Base-by-base conservation (phyloP, 164 flowering plant species). In the Vitis vinifera region DNA sequence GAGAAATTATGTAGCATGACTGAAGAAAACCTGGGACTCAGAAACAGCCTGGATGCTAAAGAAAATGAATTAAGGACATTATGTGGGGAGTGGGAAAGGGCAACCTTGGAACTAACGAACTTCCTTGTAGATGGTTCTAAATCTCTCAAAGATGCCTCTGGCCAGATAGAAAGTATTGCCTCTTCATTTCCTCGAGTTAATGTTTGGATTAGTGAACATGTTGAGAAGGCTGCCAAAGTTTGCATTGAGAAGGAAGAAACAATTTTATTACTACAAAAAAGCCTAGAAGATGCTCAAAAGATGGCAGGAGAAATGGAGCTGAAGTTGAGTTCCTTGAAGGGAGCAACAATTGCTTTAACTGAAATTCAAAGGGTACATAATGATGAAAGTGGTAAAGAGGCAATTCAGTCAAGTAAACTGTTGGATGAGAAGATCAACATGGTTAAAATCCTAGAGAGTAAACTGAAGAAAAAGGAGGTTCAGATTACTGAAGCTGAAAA, bases 31-130 rank as follows among this genome's bases (percentile, higher is more conserved):
- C 49, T 29, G 19, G 72, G 66, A 67, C 72, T 91, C 51, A 76
- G 69, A 78, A 79, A 79, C 27, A 71, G 31, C 9, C 16, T 93
- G 48, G 76, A 74, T 57, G 75, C 82, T 59, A 84, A 80, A 78
- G 94, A 91, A 29, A 77, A 68, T 70, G 87, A 91, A 68, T 70
- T 85, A 55, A 78, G 48, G 63, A 56, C 51, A 57, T 62, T 79
- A 55, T 16, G 63, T 56, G 63, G 61, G 68, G 88, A 84, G 59
- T 93, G 96, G 98, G 98, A 89, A 84, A 89, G 78, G 80, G 94
- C 94, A 56, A 85, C 75, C 30, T 71, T 83, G 62, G 93, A 88
- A 64, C 83, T 91, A 58, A 87, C 91, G 51, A 80, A 63, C 74
- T 89, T 88, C 77, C 88, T 93, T 58, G 10, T 80, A 12, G 91